Base-by-base conservation (phyloP, 441 rosid genomes). In the Daphne laureola region DNA sequence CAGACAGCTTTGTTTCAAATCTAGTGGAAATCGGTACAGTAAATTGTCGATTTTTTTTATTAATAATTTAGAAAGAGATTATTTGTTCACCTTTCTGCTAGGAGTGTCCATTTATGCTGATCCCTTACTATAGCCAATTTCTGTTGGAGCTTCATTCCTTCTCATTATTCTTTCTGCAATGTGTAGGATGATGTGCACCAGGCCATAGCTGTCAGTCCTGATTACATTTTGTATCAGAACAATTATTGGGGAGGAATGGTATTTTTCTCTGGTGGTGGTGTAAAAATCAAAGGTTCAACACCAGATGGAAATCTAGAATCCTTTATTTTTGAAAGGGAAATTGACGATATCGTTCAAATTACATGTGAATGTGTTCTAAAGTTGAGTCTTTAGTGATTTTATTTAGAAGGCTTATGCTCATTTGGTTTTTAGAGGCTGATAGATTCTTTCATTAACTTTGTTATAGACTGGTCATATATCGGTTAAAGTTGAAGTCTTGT, bases 311-410 rank as follows among this genome's bases (percentile, higher is more conserved):
- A 72, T 48, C 75, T 65, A 55, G 79, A 62, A 56, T 53, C 65
- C 55, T 69, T 70, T 45, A 68, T 57, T 58, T 57, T 76, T 54
- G 90, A 84, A 57, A 75, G 64, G 76, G 73, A 67, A 67, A 69
- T 93, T 57, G 94, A 80, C 59, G 96, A 89, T 70, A 81, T 93
- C 53, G 54, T 89, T 53, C 71, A 61, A 43, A 80, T 93, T 18
- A 73, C 76, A 50, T 74, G 82, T 61, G 82, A 67, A 55, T 76
- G 84, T 75, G 68, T 78, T 67, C 80, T 72, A 67, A 80, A 72
- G 74, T 97, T 93, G 72, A 83, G 94, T 55, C 36, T 49, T 54
- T n/a, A 27, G 54, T 17, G 17, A 41, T 41, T 35, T 48, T 48
- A 59, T 49, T 56, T 49, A 55, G 45, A 27, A 46, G 17, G 47